Base-by-base conservation (phyloP, 1,284 basidiomycete genomes). In the Peniophora sp. region DNA sequence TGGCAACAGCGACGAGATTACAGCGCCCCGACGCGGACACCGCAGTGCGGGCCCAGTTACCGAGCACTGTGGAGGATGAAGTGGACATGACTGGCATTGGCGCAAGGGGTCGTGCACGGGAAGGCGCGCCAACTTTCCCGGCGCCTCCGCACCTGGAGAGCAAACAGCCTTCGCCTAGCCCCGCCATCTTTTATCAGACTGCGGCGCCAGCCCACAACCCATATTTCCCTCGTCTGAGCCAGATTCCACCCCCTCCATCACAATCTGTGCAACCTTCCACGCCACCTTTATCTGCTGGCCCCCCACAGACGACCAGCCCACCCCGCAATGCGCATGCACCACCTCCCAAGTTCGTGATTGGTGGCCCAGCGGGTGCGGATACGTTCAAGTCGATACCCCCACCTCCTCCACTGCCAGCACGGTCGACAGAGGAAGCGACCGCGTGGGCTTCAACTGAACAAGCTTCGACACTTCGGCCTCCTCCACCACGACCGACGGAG, bases 31-130 rank as follows among this genome's bases (percentile, higher is more conserved):
- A 20, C 36, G 64, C 65, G 39, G 56, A 60, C 22, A 64, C 61
- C 46, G 64, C 59, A 35, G 60, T 70, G 47, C 70, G 75, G 22
- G 69, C 69, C 11, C 64, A 73, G 45, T 62, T 79, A 32, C 76
- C 78, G 15, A 82, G 78, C 55, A 68, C 67, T 8, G 51, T 58
- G 17, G 57, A 58, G 24, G 56, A 57, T 37, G 53, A 50, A 11
- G 51, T 56, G 10, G 49, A 70, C 50, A 69, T 70, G 68, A 69
- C 68, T 3, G 85, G 84, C 15, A 57, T 87, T 32, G 84, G 85
- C 34, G 70, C 80, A 12, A 32, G 27, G 12, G 12, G 12, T 14
- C 64, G 62, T 22, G 27, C 58, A 53, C 12, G 58, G 55, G 37
- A 52, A 51, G 51, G 55, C 57, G 49, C 53, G 50, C 41, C 59